These are phyloP conservation scores for Plasmopara muralis DNA, from an alignment of 352 stramenopile species.

Conservation along the genomic window DNA sequence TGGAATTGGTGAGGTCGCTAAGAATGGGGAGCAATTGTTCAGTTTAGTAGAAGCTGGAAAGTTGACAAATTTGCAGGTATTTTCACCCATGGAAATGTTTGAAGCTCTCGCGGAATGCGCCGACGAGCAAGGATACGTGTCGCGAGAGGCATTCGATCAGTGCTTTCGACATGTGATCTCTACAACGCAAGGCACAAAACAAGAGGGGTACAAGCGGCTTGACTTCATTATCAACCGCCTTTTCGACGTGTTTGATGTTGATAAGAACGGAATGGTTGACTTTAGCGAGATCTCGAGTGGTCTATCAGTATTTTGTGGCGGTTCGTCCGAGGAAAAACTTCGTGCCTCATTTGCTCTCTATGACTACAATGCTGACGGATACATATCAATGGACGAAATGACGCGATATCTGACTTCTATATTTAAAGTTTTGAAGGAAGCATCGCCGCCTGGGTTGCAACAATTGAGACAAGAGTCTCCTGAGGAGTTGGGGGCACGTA, in stretches of 20 bases:
- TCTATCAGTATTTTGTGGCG: slow-evolving; percentile 79
- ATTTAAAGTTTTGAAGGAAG: slow-evolving; percentile 80
- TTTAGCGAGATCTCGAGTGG: slow-evolving; percentile 83
- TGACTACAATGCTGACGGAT: slow-evolving; percentile 81
- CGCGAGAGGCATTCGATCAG: slow-evolving; percentile 61
- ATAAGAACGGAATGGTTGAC: slow-evolving; percentile 82
- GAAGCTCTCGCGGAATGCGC: slow-evolving; percentile 61
- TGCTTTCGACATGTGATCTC: slow-evolving; percentile 76
- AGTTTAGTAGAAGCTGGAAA: slow-evolving; percentile 58
- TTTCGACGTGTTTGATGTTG: slow-evolving; percentile 78
- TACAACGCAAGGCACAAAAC: slow-evolving; percentile 40
- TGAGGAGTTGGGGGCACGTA: slow-evolving; percentile 52
- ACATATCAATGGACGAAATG: slow-evolving; percentile 84
- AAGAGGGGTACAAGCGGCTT: slow-evolving; percentile 57
- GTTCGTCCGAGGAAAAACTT: slow-evolving; percentile 70
- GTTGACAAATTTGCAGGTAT: slow-evolving; percentile 71
- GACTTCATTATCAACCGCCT: slow-evolving; percentile 67
- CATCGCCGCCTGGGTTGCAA: slow-evolving; percentile 38
- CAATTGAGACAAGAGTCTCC: slow-evolving; percentile 50
- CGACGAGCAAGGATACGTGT: slow-evolving; percentile 66
- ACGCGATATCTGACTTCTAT: slow-evolving; percentile 76
- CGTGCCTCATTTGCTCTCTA: slow-evolving; percentile 74
- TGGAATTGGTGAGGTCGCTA: slow-evolving; percentile 65
- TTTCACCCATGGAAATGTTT: slow-evolving; percentile 74
- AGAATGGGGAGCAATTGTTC: slow-evolving; percentile 75